Base-by-base conservation (phyloP, 345 rosid genomes). In the Rhodomyrtus tomentosa region DNA sequence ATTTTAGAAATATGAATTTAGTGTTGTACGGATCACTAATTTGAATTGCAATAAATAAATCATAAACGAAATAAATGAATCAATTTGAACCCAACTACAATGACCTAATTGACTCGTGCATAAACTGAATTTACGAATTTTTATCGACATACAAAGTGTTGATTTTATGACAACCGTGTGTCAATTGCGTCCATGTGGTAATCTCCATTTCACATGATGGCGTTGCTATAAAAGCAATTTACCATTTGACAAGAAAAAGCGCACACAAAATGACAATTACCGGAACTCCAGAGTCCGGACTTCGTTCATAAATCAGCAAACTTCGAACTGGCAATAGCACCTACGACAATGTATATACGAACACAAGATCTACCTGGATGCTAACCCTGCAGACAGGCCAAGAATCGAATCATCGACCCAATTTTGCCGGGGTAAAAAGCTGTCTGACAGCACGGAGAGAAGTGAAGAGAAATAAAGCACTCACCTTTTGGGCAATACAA, bases 31-130 rank as follows among this genome's bases (percentile, higher is more conserved):
- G 10, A 8, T 45, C 10, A 45, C 10, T 45, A 45, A 45, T 48
- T 48, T 48, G 2, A 11, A 48, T 48, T 48, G 3, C 50, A 48
- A 48, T 48, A 48, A 48, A 48, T 48, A 48, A 9, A 48, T 48
- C 1, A 9, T 48, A 9, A 48, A 48, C 3, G 12, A 1, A 48
- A 1, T 48, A 48, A 48, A 48, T 48, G 11, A 48, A 48, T 10
- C 3, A 0, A 48, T 48, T 48, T 48, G 3, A 10, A 1, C 2
- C 12, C 0, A 10, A 8, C 10, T 0, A 9, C n/a, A n/a, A n/a
- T n/a, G 42, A 45, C 9, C 10, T 45, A 45, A 59, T 59, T 3
- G 20, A 59, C 2, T 29, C 21, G 1, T 21, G 3, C 15, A 1
- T 32, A 32, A 62, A 32, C 11, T 40, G 7, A 32, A 32, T 62